Evolutionary conservation across 2,329 filamentous ascomycete species (phyloP).

Genomic region (Cladosporium colombiae): DNA sequence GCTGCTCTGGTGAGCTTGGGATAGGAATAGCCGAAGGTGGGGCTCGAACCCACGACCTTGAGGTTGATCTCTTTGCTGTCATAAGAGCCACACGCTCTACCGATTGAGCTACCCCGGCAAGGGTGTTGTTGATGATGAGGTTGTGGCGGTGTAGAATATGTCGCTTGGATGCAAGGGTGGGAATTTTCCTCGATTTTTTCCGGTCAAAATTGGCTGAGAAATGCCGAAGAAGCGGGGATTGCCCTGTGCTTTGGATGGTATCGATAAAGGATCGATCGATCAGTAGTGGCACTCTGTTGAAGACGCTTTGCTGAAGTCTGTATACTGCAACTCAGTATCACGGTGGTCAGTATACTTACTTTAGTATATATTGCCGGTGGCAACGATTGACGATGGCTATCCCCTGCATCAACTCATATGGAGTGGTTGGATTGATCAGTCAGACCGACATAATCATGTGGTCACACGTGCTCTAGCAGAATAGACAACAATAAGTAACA

Average conservation of each 20-base stretch:
- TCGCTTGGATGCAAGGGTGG: neutral
- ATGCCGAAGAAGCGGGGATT: neutral
- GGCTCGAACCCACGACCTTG: constrained; percentile 12
- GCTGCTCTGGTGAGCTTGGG: neutral
- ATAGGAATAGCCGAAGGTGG: constrained; percentile 12
- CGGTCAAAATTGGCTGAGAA: neutral
- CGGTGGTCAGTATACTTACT: neutral
- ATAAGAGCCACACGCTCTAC: constrained; percentile 44
- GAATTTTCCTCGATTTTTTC: neutral
- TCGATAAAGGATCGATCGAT: neutral
- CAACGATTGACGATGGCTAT: no score
- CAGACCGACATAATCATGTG: no score
- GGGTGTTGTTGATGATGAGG: constrained; percentile 7
- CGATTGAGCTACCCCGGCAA: constrained; percentile 55
- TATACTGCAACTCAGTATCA: neutral
- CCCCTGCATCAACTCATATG: no score
- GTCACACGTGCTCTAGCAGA: no score
- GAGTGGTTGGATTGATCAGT: no score
- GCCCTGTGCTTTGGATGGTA: neutral
- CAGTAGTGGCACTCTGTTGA: neutral
- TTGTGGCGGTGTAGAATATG: neutral
- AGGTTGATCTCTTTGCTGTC: constrained; percentile 12
- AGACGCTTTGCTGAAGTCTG: neutral
- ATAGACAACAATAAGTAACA: no score
- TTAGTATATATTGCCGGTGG: no score